These are phyloP conservation scores for Calonectria honghensis DNA, from an alignment of 2,329 filamentous ascomycete genomes.

Conservation along the genomic window DNA sequence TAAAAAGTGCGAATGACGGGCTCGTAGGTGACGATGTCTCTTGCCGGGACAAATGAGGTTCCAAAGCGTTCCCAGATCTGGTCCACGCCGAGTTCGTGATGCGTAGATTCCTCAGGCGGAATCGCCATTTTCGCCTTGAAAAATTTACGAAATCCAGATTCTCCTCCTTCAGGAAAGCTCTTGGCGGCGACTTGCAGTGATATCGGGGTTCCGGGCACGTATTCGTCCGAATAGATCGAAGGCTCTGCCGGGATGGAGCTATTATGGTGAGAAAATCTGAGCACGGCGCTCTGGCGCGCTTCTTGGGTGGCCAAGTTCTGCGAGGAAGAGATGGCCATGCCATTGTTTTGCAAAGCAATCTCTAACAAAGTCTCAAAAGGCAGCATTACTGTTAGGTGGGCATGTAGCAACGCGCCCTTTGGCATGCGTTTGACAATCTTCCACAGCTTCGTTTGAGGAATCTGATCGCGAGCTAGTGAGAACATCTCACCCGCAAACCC, in stretches of 20 bases:
- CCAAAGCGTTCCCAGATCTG: slow-evolving; percentile 22
- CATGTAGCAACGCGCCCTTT: slow-evolving; percentile 28
- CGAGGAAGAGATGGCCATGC: slow-evolving; percentile 19
- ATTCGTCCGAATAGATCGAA: background rate
- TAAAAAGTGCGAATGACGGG: slow-evolving; percentile 24
- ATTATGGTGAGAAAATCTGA: slow-evolving; percentile 11
- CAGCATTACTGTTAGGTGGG: slow-evolving; percentile 24
- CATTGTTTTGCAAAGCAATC: slow-evolving; percentile 2
- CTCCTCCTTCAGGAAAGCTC: slow-evolving; percentile 3
- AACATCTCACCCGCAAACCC: slow-evolving; percentile 28
- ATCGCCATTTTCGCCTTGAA: slow-evolving; percentile 14
- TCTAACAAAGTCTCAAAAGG: slow-evolving; percentile 18
- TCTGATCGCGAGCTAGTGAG: slow-evolving; percentile 10
- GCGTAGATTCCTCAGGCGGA: slow-evolving; percentile 9
- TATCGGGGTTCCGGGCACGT: background rate
- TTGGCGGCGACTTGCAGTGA: background rate
- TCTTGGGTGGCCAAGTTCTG: slow-evolving; percentile 13
- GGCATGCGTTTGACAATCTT: slow-evolving; percentile 28
- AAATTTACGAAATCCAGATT: background rate
- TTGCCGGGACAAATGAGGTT: background rate
- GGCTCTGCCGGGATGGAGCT: background rate
- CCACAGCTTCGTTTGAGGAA: slow-evolving; percentile 26
- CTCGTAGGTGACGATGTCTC: slow-evolving; percentile 18
- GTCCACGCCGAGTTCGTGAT: slow-evolving; percentile 24
- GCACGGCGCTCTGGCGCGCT: background rate